Evolutionary conservation across 2,329 filamentous ascomycete species (phyloP).

Genomic region (Aspergillus unguis): DNA sequence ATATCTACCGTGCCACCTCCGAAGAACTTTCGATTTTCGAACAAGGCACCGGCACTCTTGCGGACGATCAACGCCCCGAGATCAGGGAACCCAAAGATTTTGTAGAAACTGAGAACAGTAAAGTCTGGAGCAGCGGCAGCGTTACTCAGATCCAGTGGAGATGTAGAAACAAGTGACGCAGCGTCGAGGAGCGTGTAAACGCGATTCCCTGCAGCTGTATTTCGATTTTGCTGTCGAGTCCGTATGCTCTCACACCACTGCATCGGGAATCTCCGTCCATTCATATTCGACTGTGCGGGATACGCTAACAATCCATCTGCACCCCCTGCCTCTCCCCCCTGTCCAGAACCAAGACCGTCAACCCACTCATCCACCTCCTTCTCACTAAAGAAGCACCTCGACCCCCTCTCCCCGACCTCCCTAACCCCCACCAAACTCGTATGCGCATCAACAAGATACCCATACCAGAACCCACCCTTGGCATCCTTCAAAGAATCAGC

Average conservation of each 20-base stretch:
- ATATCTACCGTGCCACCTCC: slow-evolving; percentile 93
- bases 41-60: slow-evolving; percentile 62
- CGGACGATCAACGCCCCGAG: slow-evolving; percentile 80
- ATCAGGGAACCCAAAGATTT: slow-evolving; percentile 97
- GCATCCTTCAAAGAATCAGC: slow-evolving; percentile 70
- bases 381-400: slow-evolving; percentile 63
- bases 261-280: slow-evolving; percentile 71
- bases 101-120: slow-evolving; percentile 83
- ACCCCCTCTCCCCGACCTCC: slow-evolving; percentile 62
- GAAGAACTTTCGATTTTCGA: slow-evolving; percentile 74
- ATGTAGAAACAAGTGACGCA: slow-evolving; percentile 74
- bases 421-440: slow-evolving; percentile 82
- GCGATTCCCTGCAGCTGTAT: slow-evolving; percentile 24
- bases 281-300: slow-evolving; percentile 90
- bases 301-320: slow-evolving; percentile 65
- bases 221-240: slow-evolving; percentile 19
- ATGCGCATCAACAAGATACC: slow-evolving; percentile 79
- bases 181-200: slow-evolving; percentile 76
- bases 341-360: slow-evolving; percentile 23
- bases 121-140: slow-evolving; percentile 70
- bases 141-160: slow-evolving; percentile 67
- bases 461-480: slow-evolving; percentile 69
- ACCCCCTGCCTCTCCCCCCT: slow-evolving; percentile 16
- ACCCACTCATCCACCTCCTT: slow-evolving; percentile 65
- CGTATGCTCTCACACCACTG: slow-evolving; percentile 60